Evolutionary conservation across 805 yeast species (phyloP), one percentile per base, ranked within the genome.

Genomic region (Nakazawaea populi): DNA sequence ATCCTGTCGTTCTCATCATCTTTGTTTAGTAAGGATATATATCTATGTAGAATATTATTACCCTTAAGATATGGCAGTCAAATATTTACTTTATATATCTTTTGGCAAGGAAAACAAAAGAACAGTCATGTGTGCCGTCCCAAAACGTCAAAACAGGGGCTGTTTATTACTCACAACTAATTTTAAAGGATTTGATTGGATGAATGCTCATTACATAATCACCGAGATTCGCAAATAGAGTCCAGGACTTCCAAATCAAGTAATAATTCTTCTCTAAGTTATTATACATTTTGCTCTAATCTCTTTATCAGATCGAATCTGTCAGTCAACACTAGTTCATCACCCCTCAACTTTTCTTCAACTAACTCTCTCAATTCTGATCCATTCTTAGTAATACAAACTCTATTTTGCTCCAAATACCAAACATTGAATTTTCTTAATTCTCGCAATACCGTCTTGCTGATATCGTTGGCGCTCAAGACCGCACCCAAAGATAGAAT

Each of bases 401-500:
- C 14, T 31, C 57, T 30, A 10, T 29, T 34, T 6, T 36, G 34
- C 11, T 50, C 54, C 28, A 47, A 32, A 31, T 52, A 55, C 55
- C 55, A 52, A 5, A 4, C n/a, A 7, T 48, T 41, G 35, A 55
- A 55, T 5, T 24, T 8, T 5, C 37, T n/a, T 5, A 55, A 40
- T n/a, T 45, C 47, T 10, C 27, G 14, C 27, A 48, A 36, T 4
- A 48, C 38, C 3, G 36, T 40, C 18, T 46, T 47, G 37, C 52
- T 46, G 47, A 55, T 48, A 31, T 64, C 73, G 56, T 63, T 74
- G 57, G 58, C 58, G 49, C 52, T 69, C 48, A 77, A 68, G 59
- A 63, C 73, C 56, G 71, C 68, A 61, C 77, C 77, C 42, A 63
- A 68, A 52, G 75, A 72, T 43, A 74, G 71, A 55, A 71, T 71